Evolutionary conservation across 768 basidiomycete species (phyloP).

Genomic region (Termitomyces sp.): DNA sequence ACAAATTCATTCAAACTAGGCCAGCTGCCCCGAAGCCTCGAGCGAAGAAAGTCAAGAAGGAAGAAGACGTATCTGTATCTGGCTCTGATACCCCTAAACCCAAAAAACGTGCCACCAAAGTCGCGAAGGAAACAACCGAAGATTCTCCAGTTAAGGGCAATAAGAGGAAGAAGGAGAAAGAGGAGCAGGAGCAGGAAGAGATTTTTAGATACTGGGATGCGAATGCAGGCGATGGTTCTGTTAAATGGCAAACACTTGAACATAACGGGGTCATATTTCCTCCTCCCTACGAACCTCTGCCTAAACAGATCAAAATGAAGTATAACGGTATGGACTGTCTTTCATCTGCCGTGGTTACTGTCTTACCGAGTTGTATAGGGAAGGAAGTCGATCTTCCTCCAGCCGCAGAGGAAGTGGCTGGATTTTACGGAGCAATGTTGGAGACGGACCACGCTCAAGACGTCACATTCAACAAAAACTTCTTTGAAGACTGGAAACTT

Average conservation of each 20-base stretch:
- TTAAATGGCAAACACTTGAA: slow-evolving; percentile 94
- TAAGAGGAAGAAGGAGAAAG: slow-evolving; percentile 56
- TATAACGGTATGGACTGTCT: slow-evolving; percentile 72
- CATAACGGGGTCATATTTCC: slow-evolving; percentile 96
- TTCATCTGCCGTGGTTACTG: slow-evolving; percentile 5
- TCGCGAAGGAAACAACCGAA: slow-evolving; percentile 40
- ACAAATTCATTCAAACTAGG: slow-evolving; percentile 42
- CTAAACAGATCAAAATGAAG: slow-evolving; percentile 84
- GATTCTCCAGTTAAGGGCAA: slow-evolving; percentile 40
- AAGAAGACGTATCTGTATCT: slow-evolving; percentile 44
- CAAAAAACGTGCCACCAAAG: slow-evolving; percentile 43
- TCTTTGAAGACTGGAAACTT: slow-evolving; percentile 86
- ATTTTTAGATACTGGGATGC: slow-evolving; percentile 89
- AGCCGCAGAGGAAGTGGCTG: slow-evolving; percentile 94
- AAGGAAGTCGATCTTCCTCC: slow-evolving; percentile 74
- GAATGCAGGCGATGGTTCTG: slow-evolving; percentile 67
- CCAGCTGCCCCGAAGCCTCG: slow-evolving; percentile 46
- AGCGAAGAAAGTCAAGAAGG: slow-evolving; percentile 56
- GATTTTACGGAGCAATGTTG: slow-evolving; percentile 91
- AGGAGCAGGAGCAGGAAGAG: slow-evolving; percentile 72
- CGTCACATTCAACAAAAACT: slow-evolving; percentile 87
- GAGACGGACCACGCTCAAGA: slow-evolving; percentile 93
- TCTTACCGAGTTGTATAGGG: slow-evolving; percentile 44
- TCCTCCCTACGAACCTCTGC: slow-evolving; percentile 87
- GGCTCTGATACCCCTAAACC: slow-evolving; percentile 42